A percentile compares a stretch with the other conserved stretches of the same genome.
Conservation (phyloP, 768 basidiomycete genomes). For the Coprinopsis cinerea region DNA sequence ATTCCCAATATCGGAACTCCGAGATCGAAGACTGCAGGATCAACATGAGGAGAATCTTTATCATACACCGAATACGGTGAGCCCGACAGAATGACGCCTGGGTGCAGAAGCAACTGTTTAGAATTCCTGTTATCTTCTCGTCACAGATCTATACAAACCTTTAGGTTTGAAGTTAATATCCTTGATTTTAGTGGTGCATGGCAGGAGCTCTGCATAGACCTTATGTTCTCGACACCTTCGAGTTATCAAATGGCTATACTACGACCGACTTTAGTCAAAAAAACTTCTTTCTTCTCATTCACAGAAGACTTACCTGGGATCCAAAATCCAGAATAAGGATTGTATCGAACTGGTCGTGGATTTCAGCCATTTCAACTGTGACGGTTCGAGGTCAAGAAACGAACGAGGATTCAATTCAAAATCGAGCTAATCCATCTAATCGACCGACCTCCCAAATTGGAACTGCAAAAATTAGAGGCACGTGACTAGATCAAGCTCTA, state of each 20-base stretch:
- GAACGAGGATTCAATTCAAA: not conserved
- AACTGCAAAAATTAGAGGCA: not conserved
- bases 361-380: conserved; percentile 50
- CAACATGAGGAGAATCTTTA: conserved; percentile 85
- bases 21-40: conserved; percentile 82
- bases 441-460: not conserved
- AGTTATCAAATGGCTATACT: conserved; percentile 98
- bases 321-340: conserved; percentile 97
- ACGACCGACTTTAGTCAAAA: conserved; percentile 12
- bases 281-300: not conserved
- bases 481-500: not conserved
- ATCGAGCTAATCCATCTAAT: not conserved
- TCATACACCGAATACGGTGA: conserved; percentile 99
- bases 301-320: conserved; percentile 62
- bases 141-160: conserved; percentile 40
- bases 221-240: conserved; percentile 95
- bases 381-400: not conserved
- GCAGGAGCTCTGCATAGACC: conserved; percentile 96
- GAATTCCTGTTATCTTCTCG: not conserved
- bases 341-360: conserved; percentile 93
- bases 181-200: conserved; percentile 86
- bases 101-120: conserved; percentile 5
- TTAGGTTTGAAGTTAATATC: conserved; percentile 93
- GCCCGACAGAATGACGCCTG: conserved; percentile 92
- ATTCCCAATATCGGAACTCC: conserved; percentile 94